Base-by-base conservation (phyloP, 1,139 yeast genomes). In the Kurtzmaniella quercitrusa region DNA sequence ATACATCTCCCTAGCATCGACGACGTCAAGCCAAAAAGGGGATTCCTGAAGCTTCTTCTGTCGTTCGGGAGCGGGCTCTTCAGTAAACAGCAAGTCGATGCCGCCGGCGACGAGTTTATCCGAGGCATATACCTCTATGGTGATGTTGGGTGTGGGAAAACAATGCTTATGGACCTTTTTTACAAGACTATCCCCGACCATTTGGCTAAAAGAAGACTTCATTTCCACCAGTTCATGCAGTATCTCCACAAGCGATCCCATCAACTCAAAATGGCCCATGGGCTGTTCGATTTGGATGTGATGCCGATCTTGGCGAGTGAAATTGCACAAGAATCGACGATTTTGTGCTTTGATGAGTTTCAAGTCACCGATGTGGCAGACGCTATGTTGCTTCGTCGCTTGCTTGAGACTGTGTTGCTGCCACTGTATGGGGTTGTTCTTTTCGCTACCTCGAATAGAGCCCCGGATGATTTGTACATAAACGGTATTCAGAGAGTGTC, bases 351-450 rank as follows among this genome's bases (percentile, higher is more conserved):
- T 62, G 98, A 93, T 65, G 98, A 93, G 66, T 90, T 91, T 58
- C 95, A 87, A 62, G 98, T 93, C 38, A 88, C 96, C 1, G 98
- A 93, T 62, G 97, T 93, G 31, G 98, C 98, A 1, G 98, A 93
- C 64, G 98, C 98, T 2, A 93, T 93, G 98, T 73, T 93, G 37
- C 70, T 93, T 41, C 77, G 98, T 49, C 73, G 96, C 43, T 66
- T 91, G 37, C 60, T 90, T 42, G 77, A 82, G 59, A 68, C 81
- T 40, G 62, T 93, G 41, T 63, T 81, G 42, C 72, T 81, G 31
- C 80, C 83, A 0, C 76, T 81, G 38, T 85, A 84, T 57, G 98
- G 98, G 0, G 83, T 90, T 21, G 82, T 91, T 2, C 66, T 94
- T 12, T 91, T 93, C 68, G 93, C 96, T 34, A 93, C 98, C 0